Conservation (phyloP, 257 asterid genomes). For the Nicotiana obtusifolia region DNA sequence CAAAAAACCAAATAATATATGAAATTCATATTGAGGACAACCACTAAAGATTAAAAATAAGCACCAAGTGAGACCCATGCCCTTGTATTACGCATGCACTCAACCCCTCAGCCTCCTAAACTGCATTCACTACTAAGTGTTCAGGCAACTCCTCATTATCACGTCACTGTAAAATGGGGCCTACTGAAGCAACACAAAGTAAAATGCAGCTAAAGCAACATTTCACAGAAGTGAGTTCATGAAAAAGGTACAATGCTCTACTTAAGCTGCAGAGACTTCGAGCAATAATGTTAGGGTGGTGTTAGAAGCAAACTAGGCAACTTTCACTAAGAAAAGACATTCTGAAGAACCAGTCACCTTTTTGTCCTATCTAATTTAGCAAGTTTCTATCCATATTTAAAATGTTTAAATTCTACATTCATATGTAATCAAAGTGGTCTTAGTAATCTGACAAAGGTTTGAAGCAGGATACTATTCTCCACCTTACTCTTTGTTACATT, state of each 20-base stretch:
- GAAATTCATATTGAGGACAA: background rate
- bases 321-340: background rate
- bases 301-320: background rate
- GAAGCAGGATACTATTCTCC: background rate
- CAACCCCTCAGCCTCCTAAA: background rate
- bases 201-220: background rate
- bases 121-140: background rate
- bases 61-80: background rate
- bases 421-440: background rate
- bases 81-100: background rate
- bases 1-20: background rate
- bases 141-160: background rate
- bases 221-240: background rate
- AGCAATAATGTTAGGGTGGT: background rate
- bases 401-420: background rate
- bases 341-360: background rate
- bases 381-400: background rate
- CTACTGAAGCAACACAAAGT: background rate
- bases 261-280: background rate
- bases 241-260: background rate
- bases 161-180: background rate
- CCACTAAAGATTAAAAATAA: background rate
- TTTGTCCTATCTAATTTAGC: background rate
- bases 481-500: background rate
- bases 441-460: background rate